Base-by-base conservation (phyloP, 768 basidiomycete species). In the Collybia mongolica region DNA sequence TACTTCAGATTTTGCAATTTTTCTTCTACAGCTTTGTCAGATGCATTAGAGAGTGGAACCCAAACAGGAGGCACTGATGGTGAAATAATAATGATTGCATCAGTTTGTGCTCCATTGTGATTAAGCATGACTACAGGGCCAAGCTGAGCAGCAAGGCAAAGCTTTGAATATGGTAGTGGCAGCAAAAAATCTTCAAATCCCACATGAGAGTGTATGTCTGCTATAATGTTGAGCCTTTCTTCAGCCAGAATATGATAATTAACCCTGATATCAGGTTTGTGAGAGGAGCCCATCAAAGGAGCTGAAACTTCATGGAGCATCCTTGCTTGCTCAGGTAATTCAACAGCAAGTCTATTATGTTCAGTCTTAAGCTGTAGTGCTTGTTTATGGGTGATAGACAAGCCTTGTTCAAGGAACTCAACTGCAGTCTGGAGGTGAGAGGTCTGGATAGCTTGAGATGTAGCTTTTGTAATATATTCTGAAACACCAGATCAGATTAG, bases 91-190 rank as follows among this genome's bases (percentile, higher is more conserved):
- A 60, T 54, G 8, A 58, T 20, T 6, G 55, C 50, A 41, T 58
- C 50, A 17, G 55, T 62, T 3, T 59, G 44, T 9, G 12, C 48
- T 26, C 48, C n/a, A 32, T 59, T 57, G 15, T 65, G 60, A 24
- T 67, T 72, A 23, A 73, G 53, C 4, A 73, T 23, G 44, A 75
- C 38, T 22, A 75, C 63, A 1, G 72, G 73, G 1, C 74, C 72
- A 2, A 61, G 56, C 1, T 22, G 44, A 2, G 67, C 60, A 2
- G 60, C 68, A 42, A 54, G 48, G 2, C 52, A 59, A 11, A 75
- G 58, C n/a, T 64, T 55, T 2, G 53, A 23, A 32, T 65, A 69
- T 3, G 55, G 35, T 4, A 45, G 39, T 0, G 60, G 44, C 23
- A 46, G 48, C 42, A 73, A 58, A 48, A 74, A 74, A 17, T 41